Base-by-base conservation (phyloP, 164 flowering plant species). In the Macadamia integrifolia region DNA sequence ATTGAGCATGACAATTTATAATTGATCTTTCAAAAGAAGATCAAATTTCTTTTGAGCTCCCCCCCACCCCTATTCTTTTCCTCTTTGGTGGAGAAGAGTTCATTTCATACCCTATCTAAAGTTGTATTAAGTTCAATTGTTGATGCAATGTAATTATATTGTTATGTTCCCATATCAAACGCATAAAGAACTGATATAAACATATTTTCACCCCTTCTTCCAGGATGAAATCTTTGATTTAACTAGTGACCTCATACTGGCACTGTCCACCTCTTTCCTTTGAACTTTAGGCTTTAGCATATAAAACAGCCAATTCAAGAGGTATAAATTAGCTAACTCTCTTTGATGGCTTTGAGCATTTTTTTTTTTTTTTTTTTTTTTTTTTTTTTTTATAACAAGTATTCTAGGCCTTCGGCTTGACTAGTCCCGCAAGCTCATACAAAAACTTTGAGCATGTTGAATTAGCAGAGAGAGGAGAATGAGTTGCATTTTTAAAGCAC, bases 1-100 rank as follows among this genome's bases (percentile, higher is more conserved):
- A 83, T 92, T 71, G 91, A 92, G 76, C 98, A 92, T 72, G 98
- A 93, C 70, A 93, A 90, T 76, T 76, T 89, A 84, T 89, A 83
- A 80, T 63, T 72, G 70, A 17, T 61, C 52, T 31, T 61, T 58
- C 64, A 46, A 10, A 59, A 17, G 14, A 32, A 40, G 50, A 58
- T 11, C 7, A 42, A 23, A 40, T 62, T 57, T 35, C 40, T 35
- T 35, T 6, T n/a, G 9, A 10, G 23, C 32, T 72, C 32, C 42
- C 6, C 52, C 58, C 9, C 28, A 23, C 18, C 57, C 50, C 15
- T 43, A 60, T 57, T 61, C 6, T 1, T 56, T 61, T 40, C 52
- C 60, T 70, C 42, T 30, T 52, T 49, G 50, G 30, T 31, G 50
- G 53, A 63, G 60, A 71, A 71, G 31, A 62, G 49, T 64, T 61